Base-by-base conservation (phyloP, 75 land plant species). In the Pinus albicaulis region DNA sequence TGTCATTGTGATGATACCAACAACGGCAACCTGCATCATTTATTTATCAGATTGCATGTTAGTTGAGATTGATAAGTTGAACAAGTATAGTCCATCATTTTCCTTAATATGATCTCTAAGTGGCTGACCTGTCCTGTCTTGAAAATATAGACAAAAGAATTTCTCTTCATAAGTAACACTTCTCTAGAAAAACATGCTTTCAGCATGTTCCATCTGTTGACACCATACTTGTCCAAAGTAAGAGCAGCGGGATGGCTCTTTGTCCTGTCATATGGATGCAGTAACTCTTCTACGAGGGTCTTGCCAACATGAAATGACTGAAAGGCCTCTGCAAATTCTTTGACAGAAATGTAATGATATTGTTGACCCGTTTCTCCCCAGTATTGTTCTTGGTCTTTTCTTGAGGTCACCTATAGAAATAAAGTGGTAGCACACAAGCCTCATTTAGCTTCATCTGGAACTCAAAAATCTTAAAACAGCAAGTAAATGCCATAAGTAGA, bases 61-160 rank as follows among this genome's bases (percentile, higher is more conserved):
- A 28, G 31, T 16, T 31, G 41, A 76, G n/a, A 19, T 81, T 78
- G 2, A 55, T 76, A 28, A 36, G 52, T 19, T 38, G n/a, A 44
- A 16, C 74, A 48, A 0, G 12, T 24, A 31, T 23, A 75, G 11
- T 48, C 53, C 53, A 48, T 48, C 53, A 48, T 48, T 48, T 48
- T 48, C 12, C 53, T 48, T 48, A 10, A 10, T 10, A 7, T 48
- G 53, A 10, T 48, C 11, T 48, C 53, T 48, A 48, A 48, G 53
- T 48, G 71, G 24, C 80, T 62, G 15, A 90, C 96, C 80, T 91
- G 93, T 41, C 63, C 57, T 2, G 85, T 76, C 83, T 91, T 92
- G 83, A 95, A 95, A 71, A 91, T 76, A 63, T 93, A 89, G 57
- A 93, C 89, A 74, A 95, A 95, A 4, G 96, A 91, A 78, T 95